Percentiles rank a stretch among this genome's conserved stretches.
Evolutionary conservation across 495 filamentous ascomycete genomes (phyloP).

Genomic region (Aspergillus carlsbadensis): DNA sequence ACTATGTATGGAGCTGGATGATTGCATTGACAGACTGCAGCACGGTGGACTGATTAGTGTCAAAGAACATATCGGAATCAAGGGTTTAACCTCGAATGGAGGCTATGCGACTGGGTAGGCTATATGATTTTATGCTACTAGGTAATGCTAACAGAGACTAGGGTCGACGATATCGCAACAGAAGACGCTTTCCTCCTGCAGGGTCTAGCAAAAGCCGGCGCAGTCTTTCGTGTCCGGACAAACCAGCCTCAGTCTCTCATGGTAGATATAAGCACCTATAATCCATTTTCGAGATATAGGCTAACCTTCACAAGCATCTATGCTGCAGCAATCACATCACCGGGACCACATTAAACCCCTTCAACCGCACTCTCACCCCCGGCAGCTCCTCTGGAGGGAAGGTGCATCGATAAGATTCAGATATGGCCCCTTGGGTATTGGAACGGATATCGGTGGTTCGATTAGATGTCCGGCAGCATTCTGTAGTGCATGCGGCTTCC

Average conservation of each 20-base stretch:
- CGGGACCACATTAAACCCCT: conserved; percentile 62
- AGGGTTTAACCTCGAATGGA: conserved; percentile 39
- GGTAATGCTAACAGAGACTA: conserved; percentile 10
- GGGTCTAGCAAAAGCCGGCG: conserved; percentile 39
- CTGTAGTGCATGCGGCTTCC: conserved; percentile 57
- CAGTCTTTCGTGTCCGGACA: conserved; percentile 65
- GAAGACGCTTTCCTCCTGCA: conserved; percentile 38
- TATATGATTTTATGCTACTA: neutral
- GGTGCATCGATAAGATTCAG: conserved; percentile 61
- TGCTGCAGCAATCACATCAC: conserved; percentile 61
- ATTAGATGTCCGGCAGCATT: conserved; percentile 60
- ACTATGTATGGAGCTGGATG: conserved; percentile 18
- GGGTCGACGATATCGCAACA: conserved; percentile 33
- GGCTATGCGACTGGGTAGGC: conserved; percentile 42
- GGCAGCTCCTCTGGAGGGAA: conserved; percentile 72
- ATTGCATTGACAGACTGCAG: conserved; percentile 25
- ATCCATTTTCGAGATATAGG: neutral
- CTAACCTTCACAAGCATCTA: conserved; percentile 30
- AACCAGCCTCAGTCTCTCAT: conserved; percentile 55
- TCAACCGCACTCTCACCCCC: conserved; percentile 52
- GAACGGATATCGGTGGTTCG: conserved; percentile 65
- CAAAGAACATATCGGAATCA: conserved; percentile 66
- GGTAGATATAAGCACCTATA: conserved; percentile 20
- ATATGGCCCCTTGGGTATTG: conserved; percentile 64
- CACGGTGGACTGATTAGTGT: conserved; percentile 67